Evolutionary conservation across 371 early-diverging fungal species (phyloP).

Genomic region (Rhizopus delemar): DNA sequence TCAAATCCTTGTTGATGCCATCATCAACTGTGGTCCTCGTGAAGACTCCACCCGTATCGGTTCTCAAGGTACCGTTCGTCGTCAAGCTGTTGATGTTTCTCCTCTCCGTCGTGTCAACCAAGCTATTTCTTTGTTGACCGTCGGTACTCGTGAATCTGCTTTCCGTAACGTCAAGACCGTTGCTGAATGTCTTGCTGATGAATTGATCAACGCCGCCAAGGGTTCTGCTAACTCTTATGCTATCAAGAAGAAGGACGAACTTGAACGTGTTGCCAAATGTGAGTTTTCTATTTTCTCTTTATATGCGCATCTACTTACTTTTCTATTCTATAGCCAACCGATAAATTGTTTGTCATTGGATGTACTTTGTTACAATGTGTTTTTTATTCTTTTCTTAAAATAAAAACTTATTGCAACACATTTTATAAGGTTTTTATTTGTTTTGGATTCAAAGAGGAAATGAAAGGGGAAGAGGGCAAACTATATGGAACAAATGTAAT

Average conservation of each 20-base stretch:
- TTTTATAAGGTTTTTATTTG: neutral
- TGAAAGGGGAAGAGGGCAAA: neutral
- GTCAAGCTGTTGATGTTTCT: constrained; percentile 99
- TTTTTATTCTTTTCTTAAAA: constrained; percentile 5
- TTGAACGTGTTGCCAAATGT: constrained; percentile 77
- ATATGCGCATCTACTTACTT: neutral
- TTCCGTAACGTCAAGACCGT: constrained; percentile 37
- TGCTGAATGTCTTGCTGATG: constrained; percentile 99
- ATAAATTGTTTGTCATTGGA: constrained; percentile 14
- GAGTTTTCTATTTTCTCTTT: constrained; percentile 15
- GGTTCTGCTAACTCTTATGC: constrained; percentile 99
- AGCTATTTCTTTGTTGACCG: constrained; percentile 95
- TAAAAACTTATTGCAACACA: constrained; percentile 3
- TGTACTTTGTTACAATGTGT: neutral
- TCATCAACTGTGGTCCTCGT: constrained; percentile 99
- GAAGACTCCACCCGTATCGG: constrained; percentile 99
- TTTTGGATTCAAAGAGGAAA: neutral
- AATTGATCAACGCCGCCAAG: constrained; percentile 99
- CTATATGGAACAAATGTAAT: too few relatives aligned
- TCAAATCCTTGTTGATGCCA: constrained; percentile 99
- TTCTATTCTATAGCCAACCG: constrained; percentile 30
- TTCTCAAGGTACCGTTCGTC: constrained; percentile 99
- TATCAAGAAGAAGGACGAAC: constrained; percentile 99
- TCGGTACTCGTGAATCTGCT: constrained; percentile 70
- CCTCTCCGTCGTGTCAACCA: constrained; percentile 99